phyloP scores from a whole-genome alignment of 371 early-diverging fungal genomes.

The Syncephalastrum sp. region DNA sequence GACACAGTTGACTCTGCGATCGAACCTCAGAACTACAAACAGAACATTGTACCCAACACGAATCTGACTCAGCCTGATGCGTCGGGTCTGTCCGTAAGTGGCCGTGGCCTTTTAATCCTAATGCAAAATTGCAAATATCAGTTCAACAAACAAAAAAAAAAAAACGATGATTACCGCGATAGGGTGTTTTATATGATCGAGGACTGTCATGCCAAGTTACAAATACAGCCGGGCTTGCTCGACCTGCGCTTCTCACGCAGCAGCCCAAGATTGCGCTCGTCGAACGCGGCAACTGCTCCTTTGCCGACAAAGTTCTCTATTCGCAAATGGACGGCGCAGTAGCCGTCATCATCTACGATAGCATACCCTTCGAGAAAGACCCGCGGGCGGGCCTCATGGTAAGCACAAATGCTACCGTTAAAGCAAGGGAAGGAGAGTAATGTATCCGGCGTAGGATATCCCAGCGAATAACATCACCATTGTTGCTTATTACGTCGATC shows the following conservation, averaged over 20 bases:
- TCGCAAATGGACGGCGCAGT: constrained; percentile 37
- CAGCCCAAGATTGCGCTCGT: constrained; percentile 43
- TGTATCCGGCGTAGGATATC: constrained; percentile 19
- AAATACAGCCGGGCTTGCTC: constrained; percentile 14
- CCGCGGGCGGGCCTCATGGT: constrained; percentile 28
- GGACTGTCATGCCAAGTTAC: constrained; percentile 35
- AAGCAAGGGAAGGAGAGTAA: no score
- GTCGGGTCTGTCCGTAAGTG: constrained; percentile 20
- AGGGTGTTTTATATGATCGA: constrained; percentile 49
- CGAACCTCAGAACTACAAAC: constrained; percentile 24
- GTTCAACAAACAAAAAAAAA: no score
- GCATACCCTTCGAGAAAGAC: constrained; percentile 37
- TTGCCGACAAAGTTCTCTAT: constrained; percentile 34
- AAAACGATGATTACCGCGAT: no score
- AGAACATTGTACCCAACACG: constrained; percentile 34
- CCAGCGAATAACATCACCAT: constrained; percentile 33
- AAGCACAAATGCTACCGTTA: neutral
- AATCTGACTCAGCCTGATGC: constrained; percentile 31
- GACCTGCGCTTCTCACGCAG: constrained; percentile 17
- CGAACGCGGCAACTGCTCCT: constrained; percentile 32
- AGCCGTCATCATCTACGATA: constrained; percentile 41
- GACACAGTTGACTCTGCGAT: constrained; percentile 16
- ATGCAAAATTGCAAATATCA: no score
- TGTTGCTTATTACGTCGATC: constrained; percentile 39
- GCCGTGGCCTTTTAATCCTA: neutral